phyloP scores from a whole-genome alignment of 148 eudicot species.

The Cornus kousa region DNA sequence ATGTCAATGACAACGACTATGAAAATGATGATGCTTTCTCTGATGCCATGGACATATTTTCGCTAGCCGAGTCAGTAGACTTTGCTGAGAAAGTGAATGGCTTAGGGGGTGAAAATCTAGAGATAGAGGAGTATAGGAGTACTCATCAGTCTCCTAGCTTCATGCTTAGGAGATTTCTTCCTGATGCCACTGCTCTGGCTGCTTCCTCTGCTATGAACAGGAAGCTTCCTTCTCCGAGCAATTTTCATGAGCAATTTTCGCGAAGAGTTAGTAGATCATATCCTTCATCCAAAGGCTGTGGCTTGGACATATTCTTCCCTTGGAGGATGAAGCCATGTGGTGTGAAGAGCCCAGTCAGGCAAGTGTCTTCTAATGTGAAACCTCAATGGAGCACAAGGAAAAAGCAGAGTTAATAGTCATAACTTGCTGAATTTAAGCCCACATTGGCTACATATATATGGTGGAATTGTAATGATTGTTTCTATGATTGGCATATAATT shows the following conservation, averaged over 20 bases:
- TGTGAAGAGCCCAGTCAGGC: constrained; percentile 42
- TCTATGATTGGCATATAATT: not conserved
- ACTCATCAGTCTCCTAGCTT: constrained; percentile 36
- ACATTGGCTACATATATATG: not conserved
- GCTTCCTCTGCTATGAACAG: constrained; percentile 33
- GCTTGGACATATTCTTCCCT: constrained; percentile 50
- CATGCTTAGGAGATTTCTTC: constrained; percentile 69
- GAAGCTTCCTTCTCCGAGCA: not conserved
- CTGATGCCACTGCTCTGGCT: constrained; percentile 65
- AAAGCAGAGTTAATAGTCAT: constrained; percentile 3
- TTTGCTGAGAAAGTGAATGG: constrained; percentile 2
- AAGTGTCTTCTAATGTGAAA: constrained; percentile 27
- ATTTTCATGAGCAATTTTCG: not conserved
- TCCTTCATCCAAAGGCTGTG: constrained; percentile 51
- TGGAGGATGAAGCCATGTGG: constrained; percentile 55
- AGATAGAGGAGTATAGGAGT: constrained; percentile 9
- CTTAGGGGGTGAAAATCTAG: constrained; percentile 2
- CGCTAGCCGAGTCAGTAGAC: constrained; percentile 43
- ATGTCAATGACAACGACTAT: constrained; percentile 11
- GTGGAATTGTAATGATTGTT: not conserved
- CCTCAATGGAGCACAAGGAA: constrained; percentile 27
- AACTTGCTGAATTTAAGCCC: not conserved
- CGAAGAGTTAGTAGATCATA: constrained; percentile 21
- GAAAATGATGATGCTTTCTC: constrained; percentile 29
- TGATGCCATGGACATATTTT: constrained; percentile 58